Percentiles rank a stretch among this genome's conserved stretches.
phyloP scores from a whole-genome alignment of 163 green algal species.

The Chloroidium sp. region DNA sequence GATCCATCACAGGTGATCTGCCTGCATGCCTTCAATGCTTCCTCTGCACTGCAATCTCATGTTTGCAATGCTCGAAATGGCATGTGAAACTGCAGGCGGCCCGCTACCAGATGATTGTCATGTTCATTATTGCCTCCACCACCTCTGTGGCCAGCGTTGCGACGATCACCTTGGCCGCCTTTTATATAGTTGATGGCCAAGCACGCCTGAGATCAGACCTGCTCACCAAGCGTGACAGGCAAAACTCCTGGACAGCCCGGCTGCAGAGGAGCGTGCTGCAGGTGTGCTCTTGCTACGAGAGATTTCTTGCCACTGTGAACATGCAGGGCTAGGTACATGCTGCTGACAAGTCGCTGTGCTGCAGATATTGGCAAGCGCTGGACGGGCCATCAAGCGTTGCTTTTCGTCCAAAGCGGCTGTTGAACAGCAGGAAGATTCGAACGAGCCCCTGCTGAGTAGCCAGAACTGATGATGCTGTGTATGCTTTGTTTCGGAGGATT shows the following conservation, averaged over 20 bases:
- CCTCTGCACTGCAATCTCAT: background rate
- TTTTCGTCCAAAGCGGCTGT: too few species aligned
- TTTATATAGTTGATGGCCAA: slow-evolving; percentile 1
- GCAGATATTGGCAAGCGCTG: too few species aligned
- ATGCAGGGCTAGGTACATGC: too few species aligned
- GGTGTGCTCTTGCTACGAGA: background rate
- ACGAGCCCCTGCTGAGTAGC: too few species aligned
- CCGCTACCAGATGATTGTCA: slow-evolving; percentile 74
- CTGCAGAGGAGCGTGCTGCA: background rate
- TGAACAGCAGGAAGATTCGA: too few species aligned
- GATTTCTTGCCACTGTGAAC: too few species aligned
- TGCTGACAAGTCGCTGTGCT: too few species aligned
- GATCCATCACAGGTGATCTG: slow-evolving; percentile 42
- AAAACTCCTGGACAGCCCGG: background rate
- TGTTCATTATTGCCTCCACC: slow-evolving; percentile 62
- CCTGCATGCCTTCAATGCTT: background rate
- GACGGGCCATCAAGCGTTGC: too few species aligned
- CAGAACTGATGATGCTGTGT: too few species aligned
- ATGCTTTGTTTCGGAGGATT: too few species aligned
- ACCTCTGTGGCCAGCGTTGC: slow-evolving; percentile 16
- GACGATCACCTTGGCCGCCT: slow-evolving; percentile 1
- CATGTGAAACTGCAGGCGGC: slow-evolving; percentile 33
- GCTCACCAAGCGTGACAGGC: background rate
- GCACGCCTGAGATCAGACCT: slow-evolving; percentile 1
- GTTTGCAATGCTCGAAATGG: background rate